These are phyloP conservation scores for Penicillium macrosclerotiorum DNA, from an alignment of 495 filamentous ascomycete genomes.

Conservation along the genomic window DNA sequence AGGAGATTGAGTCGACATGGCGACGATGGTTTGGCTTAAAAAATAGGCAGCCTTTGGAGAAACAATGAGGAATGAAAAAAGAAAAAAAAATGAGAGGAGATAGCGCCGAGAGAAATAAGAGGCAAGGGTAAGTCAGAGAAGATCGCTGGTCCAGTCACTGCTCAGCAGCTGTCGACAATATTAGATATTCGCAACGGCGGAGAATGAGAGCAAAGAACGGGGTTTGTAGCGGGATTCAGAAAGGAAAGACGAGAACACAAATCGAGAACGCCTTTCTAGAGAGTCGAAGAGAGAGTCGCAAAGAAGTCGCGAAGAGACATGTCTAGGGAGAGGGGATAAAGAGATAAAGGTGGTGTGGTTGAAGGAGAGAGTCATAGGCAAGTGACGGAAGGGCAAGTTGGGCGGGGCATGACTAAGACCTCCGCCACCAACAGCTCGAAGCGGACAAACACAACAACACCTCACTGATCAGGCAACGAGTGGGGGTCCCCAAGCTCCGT, in stretches of 20 bases:
- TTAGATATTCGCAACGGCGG: constrained; percentile 17
- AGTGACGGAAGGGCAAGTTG: constrained; percentile 12
- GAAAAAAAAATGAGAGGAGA: constrained; percentile 6
- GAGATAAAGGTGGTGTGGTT: constrained; percentile 1
- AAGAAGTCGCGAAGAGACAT: constrained; percentile 5
- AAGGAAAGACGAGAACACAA: neutral
- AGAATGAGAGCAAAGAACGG: constrained; percentile 14
- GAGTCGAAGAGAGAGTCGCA: neutral
- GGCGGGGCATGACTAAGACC: constrained; percentile 25
- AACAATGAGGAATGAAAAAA: constrained; percentile 17
- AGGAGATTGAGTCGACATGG: constrained; percentile 44
- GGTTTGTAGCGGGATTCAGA: constrained; percentile 5
- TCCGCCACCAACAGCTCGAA: constrained; percentile 13
- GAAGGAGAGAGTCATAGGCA: constrained; percentile 7
- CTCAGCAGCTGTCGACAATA: constrained; percentile 37
- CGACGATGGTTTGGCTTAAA: constrained; percentile 38
- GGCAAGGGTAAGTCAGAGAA: constrained; percentile 15
- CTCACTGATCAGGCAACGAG: constrained; percentile 6
- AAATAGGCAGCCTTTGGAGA: constrained; percentile 46
- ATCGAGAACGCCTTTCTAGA: neutral
- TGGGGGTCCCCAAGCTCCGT: constrained; percentile 11
- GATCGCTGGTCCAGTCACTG: constrained; percentile 29
- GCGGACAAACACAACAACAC: constrained; percentile 6
- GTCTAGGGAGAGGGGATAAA: constrained; percentile 1
- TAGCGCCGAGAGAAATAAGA: constrained; percentile 1